phyloP scores from a whole-genome alignment of 2,329 filamentous ascomycete species.

The Alternaria consortialis region DNA sequence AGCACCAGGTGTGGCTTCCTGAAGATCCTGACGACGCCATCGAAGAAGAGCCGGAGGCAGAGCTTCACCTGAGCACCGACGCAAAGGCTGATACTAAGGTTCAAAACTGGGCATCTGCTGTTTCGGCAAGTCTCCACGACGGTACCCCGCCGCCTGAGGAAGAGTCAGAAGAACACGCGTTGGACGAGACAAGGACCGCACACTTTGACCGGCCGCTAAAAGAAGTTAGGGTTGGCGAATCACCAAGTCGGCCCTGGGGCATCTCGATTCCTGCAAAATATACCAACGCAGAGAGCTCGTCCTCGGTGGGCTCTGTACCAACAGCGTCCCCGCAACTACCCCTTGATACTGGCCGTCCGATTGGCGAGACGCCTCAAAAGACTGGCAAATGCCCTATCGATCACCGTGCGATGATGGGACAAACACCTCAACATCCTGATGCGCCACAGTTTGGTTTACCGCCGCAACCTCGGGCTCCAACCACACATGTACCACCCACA shows the following conservation, averaged over 20 bases:
- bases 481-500: constrained; percentile 20
- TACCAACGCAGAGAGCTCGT: constrained; percentile 50
- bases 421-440: constrained; percentile 16
- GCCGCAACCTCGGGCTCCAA: constrained; percentile 22
- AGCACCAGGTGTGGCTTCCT: constrained; percentile 87
- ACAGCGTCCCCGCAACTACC: constrained; percentile 62
- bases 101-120: constrained; percentile 83
- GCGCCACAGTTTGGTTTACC: constrained; percentile 16
- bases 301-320: constrained; percentile 51
- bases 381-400: constrained; percentile 50
- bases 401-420: constrained; percentile 40
- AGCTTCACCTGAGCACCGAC: constrained; percentile 53
- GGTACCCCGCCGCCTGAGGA: constrained; percentile 51
- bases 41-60: constrained; percentile 57
- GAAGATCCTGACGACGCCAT: constrained; percentile 59
- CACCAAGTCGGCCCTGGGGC: constrained; percentile 91
- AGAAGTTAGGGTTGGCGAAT: constrained; percentile 92
- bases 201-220: constrained; percentile 87
- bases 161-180: constrained; percentile 46
- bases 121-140: constrained; percentile 66
- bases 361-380: constrained; percentile 39
- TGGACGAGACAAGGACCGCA: constrained; percentile 70
- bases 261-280: constrained; percentile 77
- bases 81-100: constrained; percentile 73
- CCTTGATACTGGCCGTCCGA: constrained; percentile 51